phyloP scores from a whole-genome alignment of 805 yeast species.

The Clavispora carvajalis region DNA sequence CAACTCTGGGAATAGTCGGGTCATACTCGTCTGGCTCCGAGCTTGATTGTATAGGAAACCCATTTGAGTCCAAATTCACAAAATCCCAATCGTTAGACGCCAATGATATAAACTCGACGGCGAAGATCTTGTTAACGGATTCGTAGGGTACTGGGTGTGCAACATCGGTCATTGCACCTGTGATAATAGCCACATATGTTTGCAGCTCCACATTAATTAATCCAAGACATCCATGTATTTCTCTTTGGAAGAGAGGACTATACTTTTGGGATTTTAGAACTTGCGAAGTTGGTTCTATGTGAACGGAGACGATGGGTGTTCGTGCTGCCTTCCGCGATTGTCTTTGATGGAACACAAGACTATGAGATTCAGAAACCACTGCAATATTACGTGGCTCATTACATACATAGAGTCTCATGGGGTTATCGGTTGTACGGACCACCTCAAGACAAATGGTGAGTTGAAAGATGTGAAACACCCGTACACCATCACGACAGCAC shows the following conservation, averaged over 20 bases:
- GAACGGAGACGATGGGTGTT: slow-evolving; percentile 41
- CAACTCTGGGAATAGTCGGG: slow-evolving; percentile 17
- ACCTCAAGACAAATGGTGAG: not conserved
- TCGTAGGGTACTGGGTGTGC: slow-evolving; percentile 81
- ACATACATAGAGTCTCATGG: slow-evolving; percentile 11
- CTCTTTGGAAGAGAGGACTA: slow-evolving; percentile 31
- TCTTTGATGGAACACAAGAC: slow-evolving; percentile 12
- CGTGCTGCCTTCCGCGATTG: not conserved
- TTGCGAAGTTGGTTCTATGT: slow-evolving; percentile 34
- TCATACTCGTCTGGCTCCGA: slow-evolving; percentile 23
- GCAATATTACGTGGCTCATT: slow-evolving; percentile 15
- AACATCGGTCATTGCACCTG: slow-evolving; percentile 61
- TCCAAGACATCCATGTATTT: slow-evolving; percentile 70
- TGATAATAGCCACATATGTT: slow-evolving; percentile 72
- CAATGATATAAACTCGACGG: slow-evolving; percentile 84
- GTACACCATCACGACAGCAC: not conserved
- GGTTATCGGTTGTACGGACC: no score
- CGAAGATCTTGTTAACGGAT: slow-evolving; percentile 69
- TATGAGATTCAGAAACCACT: slow-evolving; percentile 11
- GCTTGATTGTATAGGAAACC: slow-evolving; percentile 51
- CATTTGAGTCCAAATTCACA: slow-evolving; percentile 60
- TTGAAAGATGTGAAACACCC: not conserved
- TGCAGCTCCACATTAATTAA: slow-evolving; percentile 64
- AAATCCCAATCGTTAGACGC: slow-evolving; percentile 76
- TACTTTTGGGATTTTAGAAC: slow-evolving; percentile 36